Evolutionary conservation across 805 yeast genomes (phyloP).

Genomic region (Pichia cabralensis): DNA sequence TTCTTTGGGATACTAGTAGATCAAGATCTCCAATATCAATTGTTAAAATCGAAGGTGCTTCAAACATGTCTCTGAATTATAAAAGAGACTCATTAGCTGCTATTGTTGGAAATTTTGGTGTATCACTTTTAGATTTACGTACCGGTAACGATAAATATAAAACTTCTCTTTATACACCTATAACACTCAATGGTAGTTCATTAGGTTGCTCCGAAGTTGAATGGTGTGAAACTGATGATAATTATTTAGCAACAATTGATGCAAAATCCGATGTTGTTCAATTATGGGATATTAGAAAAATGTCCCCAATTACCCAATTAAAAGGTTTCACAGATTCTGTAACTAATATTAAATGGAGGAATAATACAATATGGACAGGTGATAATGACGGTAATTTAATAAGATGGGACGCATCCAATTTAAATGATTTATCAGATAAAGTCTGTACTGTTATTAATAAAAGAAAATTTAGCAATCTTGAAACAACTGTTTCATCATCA

Average conservation of each 20-base stretch:
- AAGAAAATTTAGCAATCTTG: too few relatives aligned
- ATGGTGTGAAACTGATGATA: constrained; percentile 57
- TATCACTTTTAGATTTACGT: constrained; percentile 65
- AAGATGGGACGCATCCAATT: constrained; percentile 44
- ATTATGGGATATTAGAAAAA: constrained; percentile 68
- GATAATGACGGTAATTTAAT: constrained; percentile 59
- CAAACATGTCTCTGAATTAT: constrained; percentile 40
- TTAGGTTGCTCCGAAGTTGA: constrained; percentile 34
- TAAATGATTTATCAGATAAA: constrained; percentile 5
- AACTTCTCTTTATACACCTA: constrained; percentile 5
- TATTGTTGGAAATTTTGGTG: constrained; percentile 61
- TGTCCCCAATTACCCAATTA: constrained; percentile 40
- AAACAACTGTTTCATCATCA: too few relatives aligned
- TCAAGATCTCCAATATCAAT: constrained; percentile 50
- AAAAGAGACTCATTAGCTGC: constrained; percentile 45
- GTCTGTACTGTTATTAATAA: too few relatives aligned
- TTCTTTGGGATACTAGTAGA: constrained; percentile 65
- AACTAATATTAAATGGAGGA: constrained; percentile 51
- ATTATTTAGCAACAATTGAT: constrained; percentile 57
- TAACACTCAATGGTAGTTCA: background rate
- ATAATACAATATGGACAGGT: constrained; percentile 38
- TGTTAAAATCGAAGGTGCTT: constrained; percentile 40
- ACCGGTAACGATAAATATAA: constrained; percentile 24
- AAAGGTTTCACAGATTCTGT: constrained; percentile 48
- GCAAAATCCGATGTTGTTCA: constrained; percentile 36